These are phyloP conservation scores for Martiniozyma asiatica DNA, from an alignment of 1,139 yeast species.

Conservation along the genomic window DNA sequence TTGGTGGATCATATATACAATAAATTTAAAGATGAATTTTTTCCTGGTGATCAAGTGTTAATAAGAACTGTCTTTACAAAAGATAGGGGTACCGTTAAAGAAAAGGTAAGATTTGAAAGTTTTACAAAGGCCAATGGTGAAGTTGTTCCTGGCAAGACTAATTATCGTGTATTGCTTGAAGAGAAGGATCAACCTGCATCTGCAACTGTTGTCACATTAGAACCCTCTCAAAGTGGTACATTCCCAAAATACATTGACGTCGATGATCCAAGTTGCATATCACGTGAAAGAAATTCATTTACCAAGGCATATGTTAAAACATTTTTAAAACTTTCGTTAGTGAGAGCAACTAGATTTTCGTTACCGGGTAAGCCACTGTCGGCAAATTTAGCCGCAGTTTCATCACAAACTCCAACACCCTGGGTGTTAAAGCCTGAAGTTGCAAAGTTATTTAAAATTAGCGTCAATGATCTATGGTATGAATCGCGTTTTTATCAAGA, in stretches of 20 bases:
- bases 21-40: slow-evolving; percentile 70
- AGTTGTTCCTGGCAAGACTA: slow-evolving; percentile 18
- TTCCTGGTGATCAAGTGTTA: slow-evolving; percentile 79
- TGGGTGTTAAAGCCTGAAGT: slow-evolving; percentile 87
- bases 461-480: slow-evolving; percentile 25
- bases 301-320: slow-evolving; percentile 86
- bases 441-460: slow-evolving; percentile 39
- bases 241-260: slow-evolving; percentile 34
- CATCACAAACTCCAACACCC: slow-evolving; percentile 5
- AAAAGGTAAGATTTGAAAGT: slow-evolving; percentile 29
- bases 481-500: neutral
- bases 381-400: neutral
- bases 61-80: slow-evolving; percentile 30
- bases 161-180: slow-evolving; percentile 4
- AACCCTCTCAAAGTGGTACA: slow-evolving; percentile 2
- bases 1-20: slow-evolving; percentile 76
- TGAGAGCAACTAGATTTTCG: slow-evolving; percentile 59
- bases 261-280: slow-evolving; percentile 51
- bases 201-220: too few relatives aligned
- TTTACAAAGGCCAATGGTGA: slow-evolving; percentile 30
- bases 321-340: slow-evolving; percentile 72
- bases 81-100: slow-evolving; percentile 43
- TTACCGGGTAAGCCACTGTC: slow-evolving; percentile 5
- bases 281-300: slow-evolving; percentile 76
- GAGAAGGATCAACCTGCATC: neutral